Evolutionary conservation across 257 asterid genomes (phyloP).

Genomic region (Salvia miltiorrhiza): DNA sequence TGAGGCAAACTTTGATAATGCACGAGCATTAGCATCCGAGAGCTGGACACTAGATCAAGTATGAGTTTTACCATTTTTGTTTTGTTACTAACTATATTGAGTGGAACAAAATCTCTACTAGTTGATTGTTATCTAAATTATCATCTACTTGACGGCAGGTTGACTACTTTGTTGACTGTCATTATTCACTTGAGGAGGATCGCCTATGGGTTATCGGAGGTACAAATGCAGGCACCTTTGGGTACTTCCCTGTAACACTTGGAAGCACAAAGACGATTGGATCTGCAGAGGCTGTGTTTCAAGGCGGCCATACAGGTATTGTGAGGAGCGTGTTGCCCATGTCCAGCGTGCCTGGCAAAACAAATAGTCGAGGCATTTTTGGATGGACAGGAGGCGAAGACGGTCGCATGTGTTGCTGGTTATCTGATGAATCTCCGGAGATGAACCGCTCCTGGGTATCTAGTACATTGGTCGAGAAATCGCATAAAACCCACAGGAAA

Average conservation of each 20-base stretch:
- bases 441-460: conserved; percentile 60
- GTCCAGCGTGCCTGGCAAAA: conserved; percentile 37
- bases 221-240: conserved; percentile 67
- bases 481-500: conserved; percentile 40
- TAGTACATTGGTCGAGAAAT: conserved; percentile 48
- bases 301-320: conserved; percentile 77
- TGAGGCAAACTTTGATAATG: conserved; percentile 68
- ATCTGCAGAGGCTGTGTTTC: conserved; percentile 71
- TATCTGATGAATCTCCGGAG: conserved; percentile 41
- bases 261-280: conserved; percentile 36
- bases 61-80: conserved; percentile 19
- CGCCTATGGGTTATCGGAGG: conserved; percentile 80
- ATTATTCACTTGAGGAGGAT: conserved; percentile 72
- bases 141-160: conserved; percentile 38
- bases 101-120: too few species aligned
- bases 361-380: conserved; percentile 41
- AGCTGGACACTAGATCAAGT: conserved; percentile 72
- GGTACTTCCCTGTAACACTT: conserved; percentile 66
- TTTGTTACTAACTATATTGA: neutral
- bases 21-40: conserved; percentile 76
- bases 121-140: too few species aligned
- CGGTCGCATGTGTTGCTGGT: conserved; percentile 91
- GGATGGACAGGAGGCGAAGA: conserved; percentile 98
- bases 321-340: conserved; percentile 69
- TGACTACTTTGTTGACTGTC: conserved; percentile 84